phyloP scores from a whole-genome alignment of 768 basidiomycete genomes.

The Mycena sanguinolenta region DNA sequence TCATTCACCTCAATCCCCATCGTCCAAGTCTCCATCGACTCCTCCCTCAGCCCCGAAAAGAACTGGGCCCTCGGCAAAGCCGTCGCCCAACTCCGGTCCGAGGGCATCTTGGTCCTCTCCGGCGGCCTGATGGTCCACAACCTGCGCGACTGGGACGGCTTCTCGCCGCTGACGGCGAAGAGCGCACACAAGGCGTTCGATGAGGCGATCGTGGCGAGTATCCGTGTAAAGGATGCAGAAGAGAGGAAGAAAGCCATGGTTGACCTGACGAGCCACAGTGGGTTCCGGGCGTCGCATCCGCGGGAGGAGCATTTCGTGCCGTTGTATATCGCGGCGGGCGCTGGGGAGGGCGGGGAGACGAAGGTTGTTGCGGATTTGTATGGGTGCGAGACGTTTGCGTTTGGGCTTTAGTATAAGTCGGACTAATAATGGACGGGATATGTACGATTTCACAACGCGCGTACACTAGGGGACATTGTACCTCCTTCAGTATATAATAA shows the following conservation, averaged over 20 bases:
- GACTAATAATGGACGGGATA: background rate
- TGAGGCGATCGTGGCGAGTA: slow-evolving; percentile 50
- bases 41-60: slow-evolving; percentile 66
- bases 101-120: slow-evolving; percentile 76
- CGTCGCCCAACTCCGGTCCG: slow-evolving; percentile 64
- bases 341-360: background rate
- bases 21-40: slow-evolving; percentile 80
- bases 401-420: slow-evolving; percentile 52
- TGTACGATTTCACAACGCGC: background rate
- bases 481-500: background rate
- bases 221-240: slow-evolving; percentile 60
- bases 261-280: slow-evolving; percentile 66
- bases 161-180: slow-evolving; percentile 7
- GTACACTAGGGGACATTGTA: background rate
- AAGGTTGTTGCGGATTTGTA: slow-evolving; percentile 59
- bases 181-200: background rate
- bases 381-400: slow-evolving; percentile 75
- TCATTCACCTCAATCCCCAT: slow-evolving; percentile 73
- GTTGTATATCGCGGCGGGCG: slow-evolving; percentile 55
- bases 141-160: background rate
- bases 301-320: slow-evolving; percentile 88
- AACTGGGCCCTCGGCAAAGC: slow-evolving; percentile 79
- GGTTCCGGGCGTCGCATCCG: slow-evolving; percentile 79
- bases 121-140: slow-evolving; percentile 68
- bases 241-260: slow-evolving; percentile 65